phyloP scores from a whole-genome alignment of 2,329 filamentous ascomycete species.

The Microcyclospora tardicrescens region DNA sequence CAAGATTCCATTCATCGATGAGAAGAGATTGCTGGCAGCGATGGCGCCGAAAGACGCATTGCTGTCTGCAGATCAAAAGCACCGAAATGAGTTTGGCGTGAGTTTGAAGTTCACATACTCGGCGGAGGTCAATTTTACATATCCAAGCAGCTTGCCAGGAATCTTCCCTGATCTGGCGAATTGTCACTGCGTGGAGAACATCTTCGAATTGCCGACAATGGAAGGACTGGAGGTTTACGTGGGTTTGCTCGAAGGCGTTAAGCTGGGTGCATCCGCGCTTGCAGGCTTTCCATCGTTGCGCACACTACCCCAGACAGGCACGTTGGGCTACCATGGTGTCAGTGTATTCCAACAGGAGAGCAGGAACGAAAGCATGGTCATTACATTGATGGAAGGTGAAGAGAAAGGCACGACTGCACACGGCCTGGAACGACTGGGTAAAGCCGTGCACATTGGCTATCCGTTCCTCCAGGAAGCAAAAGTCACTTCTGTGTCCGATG shows the following conservation, averaged over 20 bases:
- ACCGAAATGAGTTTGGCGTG: conserved; percentile 81
- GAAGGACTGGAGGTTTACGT: conserved; percentile 78
- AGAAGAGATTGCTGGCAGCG: conserved; percentile 67
- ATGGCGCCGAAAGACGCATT: conserved; percentile 75
- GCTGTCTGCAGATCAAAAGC: conserved; percentile 64
- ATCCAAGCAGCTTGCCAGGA: conserved; percentile 76
- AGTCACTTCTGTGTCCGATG: conserved; percentile 77
- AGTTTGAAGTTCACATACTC: conserved; percentile 87
- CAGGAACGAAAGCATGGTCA: conserved; percentile 89
- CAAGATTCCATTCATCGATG: conserved; percentile 97
- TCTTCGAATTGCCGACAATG: conserved; percentile 85
- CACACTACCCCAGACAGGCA: conserved; percentile 69
- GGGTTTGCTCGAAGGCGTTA: conserved; percentile 70
- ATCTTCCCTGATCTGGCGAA: conserved; percentile 79
- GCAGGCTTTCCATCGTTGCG: conserved; percentile 89
- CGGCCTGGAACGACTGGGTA: conserved; percentile 68
- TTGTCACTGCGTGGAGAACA: conserved; percentile 89
- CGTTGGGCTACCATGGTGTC: conserved; percentile 75
- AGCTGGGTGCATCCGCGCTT: conserved; percentile 69
- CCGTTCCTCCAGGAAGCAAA: conserved; percentile 92
- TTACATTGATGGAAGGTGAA: conserved; percentile 69
- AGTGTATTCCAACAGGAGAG: conserved; percentile 94
- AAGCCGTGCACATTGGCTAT: conserved; percentile 82
- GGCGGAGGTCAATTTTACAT: conserved; percentile 61
- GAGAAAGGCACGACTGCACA: conserved; percentile 54